A percentile compares a stretch with the other conserved stretches of the same genome.
Conservation (phyloP, 768 basidiomycete species). For the Mycena epipterygia region DNA sequence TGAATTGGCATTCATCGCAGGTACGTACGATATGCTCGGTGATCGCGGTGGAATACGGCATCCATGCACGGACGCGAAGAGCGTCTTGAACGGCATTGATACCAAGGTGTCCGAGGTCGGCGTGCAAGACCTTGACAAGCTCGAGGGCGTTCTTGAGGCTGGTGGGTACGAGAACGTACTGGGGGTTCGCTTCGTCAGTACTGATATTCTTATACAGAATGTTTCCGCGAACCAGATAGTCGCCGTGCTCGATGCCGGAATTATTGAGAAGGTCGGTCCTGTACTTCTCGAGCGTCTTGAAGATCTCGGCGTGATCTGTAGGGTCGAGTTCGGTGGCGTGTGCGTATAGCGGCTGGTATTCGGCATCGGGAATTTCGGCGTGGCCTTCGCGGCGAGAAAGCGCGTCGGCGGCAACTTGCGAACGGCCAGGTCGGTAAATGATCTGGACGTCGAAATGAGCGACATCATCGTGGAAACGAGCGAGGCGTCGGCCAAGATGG, state of each 20-base stretch:
- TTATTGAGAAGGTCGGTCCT: slow-evolving; percentile 1
- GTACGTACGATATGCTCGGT: slow-evolving; percentile 29
- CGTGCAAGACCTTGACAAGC: slow-evolving; percentile 20
- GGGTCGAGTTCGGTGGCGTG: slow-evolving; percentile 23
- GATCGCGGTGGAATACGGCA: slow-evolving; percentile 21
- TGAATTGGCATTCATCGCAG: slow-evolving; percentile 39
- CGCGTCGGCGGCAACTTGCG: slow-evolving; percentile 36
- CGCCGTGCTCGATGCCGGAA: slow-evolving; percentile 1
- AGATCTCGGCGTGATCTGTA: slow-evolving; percentile 4
- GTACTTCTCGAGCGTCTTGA: slow-evolving; percentile 14
- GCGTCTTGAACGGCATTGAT: slow-evolving; percentile 28
- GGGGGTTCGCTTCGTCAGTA: background rate
- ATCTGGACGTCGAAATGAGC: slow-evolving; percentile 35
- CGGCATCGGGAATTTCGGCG: slow-evolving; percentile 28
- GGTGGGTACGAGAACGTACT: slow-evolving; percentile 31
- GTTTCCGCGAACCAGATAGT: slow-evolving; percentile 5
- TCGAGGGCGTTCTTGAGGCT: slow-evolving; percentile 10
- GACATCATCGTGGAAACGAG: slow-evolving; percentile 40
- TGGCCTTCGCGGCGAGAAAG: slow-evolving; percentile 36
- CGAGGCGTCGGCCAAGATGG: slow-evolving; percentile 38
- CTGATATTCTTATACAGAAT: slow-evolving; percentile 21
- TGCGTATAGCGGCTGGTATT: slow-evolving; percentile 34
- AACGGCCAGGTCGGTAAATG: slow-evolving; percentile 33
- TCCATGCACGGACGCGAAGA: slow-evolving; percentile 27
- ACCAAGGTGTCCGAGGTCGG: slow-evolving; percentile 38